Evolutionary conservation across 2,329 filamentous ascomycete genomes (phyloP).

Genomic region (Fusarium incarnatum): DNA sequence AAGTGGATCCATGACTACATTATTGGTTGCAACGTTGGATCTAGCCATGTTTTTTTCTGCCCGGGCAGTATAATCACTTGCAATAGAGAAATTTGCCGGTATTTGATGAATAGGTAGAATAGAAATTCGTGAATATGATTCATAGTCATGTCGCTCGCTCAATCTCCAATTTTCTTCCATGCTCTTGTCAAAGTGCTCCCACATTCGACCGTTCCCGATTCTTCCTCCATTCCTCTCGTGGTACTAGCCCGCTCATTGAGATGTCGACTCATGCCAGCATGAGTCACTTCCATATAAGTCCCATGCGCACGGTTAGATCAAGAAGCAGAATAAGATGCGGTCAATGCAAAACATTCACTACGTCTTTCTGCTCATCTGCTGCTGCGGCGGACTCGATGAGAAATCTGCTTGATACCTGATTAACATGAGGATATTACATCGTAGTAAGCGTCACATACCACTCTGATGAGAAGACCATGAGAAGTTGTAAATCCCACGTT

Average conservation of each 20-base stretch:
- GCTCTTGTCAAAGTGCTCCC: background rate
- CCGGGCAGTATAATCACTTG: background rate
- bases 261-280: background rate
- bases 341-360: background rate
- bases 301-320: fast-evolving
- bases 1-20: background rate
- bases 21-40: background rate
- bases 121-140: background rate
- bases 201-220: background rate
- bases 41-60: background rate
- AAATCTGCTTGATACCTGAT: background rate
- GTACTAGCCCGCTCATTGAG: too few relatives aligned
- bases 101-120: background rate
- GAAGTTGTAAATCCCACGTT: background rate
- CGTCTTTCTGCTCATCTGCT: background rate
- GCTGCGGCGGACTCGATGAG: background rate
- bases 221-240: background rate
- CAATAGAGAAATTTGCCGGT: background rate
- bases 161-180: background rate
- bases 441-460: background rate
- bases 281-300: background rate
- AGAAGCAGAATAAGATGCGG: background rate
- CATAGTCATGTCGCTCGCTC: background rate
- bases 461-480: background rate
- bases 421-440: background rate